Percentiles rank a stretch among this genome's conserved stretches.
Evolutionary conservation across 2,329 filamentous ascomycete genomes (phyloP).

Genomic region (Alternaria solani): DNA sequence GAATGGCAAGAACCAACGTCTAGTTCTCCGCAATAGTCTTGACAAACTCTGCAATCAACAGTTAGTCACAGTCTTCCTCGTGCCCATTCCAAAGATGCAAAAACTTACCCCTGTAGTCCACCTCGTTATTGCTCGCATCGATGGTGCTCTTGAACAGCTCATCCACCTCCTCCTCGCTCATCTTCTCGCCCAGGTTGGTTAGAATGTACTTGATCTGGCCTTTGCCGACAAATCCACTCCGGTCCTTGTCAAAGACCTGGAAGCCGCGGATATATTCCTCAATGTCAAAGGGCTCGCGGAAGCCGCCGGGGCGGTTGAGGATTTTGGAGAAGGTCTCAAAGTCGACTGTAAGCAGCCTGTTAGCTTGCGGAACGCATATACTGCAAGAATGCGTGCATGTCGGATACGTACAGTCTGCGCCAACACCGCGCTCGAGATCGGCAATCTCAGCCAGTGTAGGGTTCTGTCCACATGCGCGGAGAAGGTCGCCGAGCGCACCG

Average conservation of each 20-base stretch:
- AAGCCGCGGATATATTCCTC: conserved; percentile 99
- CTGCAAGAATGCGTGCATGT: not conserved
- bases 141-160: conserved; percentile 94
- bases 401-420: conserved; percentile 81
- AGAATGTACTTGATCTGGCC: conserved; percentile 98
- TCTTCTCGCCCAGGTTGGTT: conserved; percentile 98
- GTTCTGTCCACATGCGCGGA: conserved; percentile 97
- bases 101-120: conserved; percentile 89
- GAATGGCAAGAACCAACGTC: not conserved
- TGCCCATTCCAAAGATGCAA: not conserved
- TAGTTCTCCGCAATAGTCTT: conserved; percentile 53
- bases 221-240: conserved; percentile 97
- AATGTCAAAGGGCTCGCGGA: conserved; percentile 96
- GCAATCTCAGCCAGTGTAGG: conserved; percentile 91
- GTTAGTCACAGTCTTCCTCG: conserved; percentile 2
- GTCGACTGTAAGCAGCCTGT: conserved; percentile 71
- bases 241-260: conserved; percentile 99
- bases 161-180: conserved; percentile 98
- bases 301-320: conserved; percentile 95
- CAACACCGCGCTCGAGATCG: conserved; percentile 89
- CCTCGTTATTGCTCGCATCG: conserved; percentile 93
- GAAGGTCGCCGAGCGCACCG: conserved; percentile 88
- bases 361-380: not conserved
- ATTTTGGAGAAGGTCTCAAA: conserved; percentile 97
- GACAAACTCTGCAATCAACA: conserved; percentile 43